Evolutionary conservation across 108 stramenopile species (phyloP).

Genomic region (Fistulifera pelliculosa): DNA sequence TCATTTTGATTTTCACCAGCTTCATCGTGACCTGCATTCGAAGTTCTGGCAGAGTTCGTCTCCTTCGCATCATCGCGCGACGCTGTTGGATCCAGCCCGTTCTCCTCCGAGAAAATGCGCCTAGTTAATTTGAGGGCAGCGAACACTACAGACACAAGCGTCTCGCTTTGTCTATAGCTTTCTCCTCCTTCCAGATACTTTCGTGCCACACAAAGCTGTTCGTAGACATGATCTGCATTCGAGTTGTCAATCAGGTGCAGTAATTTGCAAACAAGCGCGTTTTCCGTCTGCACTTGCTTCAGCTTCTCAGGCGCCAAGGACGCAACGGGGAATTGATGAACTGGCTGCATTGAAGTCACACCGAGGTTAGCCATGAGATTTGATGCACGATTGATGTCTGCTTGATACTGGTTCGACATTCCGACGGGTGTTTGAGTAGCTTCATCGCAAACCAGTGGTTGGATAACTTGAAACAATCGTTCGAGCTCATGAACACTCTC

Average conservation of each 20-base stretch:
- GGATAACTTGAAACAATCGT: conserved; percentile 77
- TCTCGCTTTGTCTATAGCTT: conserved; percentile 43
- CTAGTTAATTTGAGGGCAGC: conserved; percentile 62
- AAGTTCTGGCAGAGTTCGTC: too few relatives aligned
- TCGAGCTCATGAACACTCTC: conserved; percentile 59
- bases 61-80: conserved; percentile 7
- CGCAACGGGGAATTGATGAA: too few relatives aligned
- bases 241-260: conserved; percentile 74
- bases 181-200: conserved; percentile 62
- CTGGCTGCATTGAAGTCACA: conserved; percentile 20
- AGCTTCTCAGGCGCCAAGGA: too few relatives aligned
- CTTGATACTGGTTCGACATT: conserved; percentile 20
- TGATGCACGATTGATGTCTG: conserved; percentile 34
- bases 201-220: conserved; percentile 66
- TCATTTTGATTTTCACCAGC: background rate
- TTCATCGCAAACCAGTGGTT: conserved; percentile 81
- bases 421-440: background rate
- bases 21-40: background rate
- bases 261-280: conserved; percentile 82
- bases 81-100: too few relatives aligned
- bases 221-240: conserved; percentile 83
- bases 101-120: conserved; percentile 48
- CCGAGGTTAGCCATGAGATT: conserved; percentile 66
- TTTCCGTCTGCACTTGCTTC: conserved; percentile 10
- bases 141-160: conserved; percentile 81